phyloP scores from a whole-genome alignment of 108 stramenopile genomes.

The Cylindrotheca closterium region DNA sequence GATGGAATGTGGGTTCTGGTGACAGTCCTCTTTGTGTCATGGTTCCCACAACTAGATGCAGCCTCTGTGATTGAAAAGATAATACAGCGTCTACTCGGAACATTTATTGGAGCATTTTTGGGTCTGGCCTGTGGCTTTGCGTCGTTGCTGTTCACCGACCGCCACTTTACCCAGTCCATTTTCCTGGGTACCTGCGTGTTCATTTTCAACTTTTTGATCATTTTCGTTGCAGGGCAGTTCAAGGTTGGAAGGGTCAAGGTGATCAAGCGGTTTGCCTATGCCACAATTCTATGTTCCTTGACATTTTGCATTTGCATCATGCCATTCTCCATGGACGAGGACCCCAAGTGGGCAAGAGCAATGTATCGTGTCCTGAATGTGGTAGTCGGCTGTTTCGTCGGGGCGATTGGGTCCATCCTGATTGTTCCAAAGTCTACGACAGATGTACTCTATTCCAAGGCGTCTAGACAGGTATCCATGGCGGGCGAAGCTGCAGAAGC shows the following conservation, averaged over 20 bases:
- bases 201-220: conserved; percentile 16
- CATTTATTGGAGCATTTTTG: conserved; percentile 32
- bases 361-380: conserved; percentile 31
- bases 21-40: conserved; percentile 30
- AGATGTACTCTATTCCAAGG: conserved; percentile 16
- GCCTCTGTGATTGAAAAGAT: conserved; percentile 36
- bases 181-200: conserved; percentile 16
- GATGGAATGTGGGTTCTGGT: conserved; percentile 39
- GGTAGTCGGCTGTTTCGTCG: conserved; percentile 28
- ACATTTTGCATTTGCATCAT: conserved; percentile 32
- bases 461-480: conserved; percentile 19
- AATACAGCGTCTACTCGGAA: conserved; percentile 30
- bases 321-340: conserved; percentile 22
- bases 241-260: conserved; percentile 15
- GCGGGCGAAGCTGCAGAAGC: conserved; percentile 36
- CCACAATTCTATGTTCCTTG: conserved; percentile 24
- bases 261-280: conserved; percentile 24
- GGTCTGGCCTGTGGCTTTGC: conserved; percentile 27
- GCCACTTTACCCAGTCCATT: conserved; percentile 6
- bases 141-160: conserved; percentile 2
- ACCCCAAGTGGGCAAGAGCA: conserved; percentile 16
- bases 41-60: conserved; percentile 39
- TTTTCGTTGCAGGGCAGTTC: conserved; percentile 17
- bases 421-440: conserved; percentile 31
- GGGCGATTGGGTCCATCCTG: conserved; percentile 16